Base-by-base conservation (phyloP, 2,329 filamentous ascomycete species). In the Drechslera avenae region DNA sequence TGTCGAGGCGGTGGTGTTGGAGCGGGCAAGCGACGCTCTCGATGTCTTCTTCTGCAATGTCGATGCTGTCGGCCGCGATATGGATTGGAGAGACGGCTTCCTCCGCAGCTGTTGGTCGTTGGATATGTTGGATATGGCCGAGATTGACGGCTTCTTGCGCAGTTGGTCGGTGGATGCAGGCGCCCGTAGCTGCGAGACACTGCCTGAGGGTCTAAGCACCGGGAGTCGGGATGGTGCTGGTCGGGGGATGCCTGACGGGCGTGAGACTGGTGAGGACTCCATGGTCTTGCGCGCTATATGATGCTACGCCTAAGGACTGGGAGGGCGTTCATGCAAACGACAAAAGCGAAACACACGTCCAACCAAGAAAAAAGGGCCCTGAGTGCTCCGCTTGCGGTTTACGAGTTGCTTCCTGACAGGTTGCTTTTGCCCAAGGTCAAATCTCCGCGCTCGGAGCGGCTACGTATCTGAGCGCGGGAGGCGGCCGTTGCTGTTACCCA, bases 201-300 rank as follows among this genome's bases (percentile, higher is more conserved):
- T 72, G 34, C 42, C 59, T 34, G 74, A 71, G 35, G 75, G 54
- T 32, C 65, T 63, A 36, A 71, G 81, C 54, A 83, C 72, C 10
- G 82, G 82, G 39, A 85, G 73, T 57, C 79, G 78, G 17, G 82
- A 84, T 35, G 69, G 75, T 36, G 77, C 46, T 16, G 69, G 75
- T 35, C 81, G 76, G 51, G 82, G 82, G 42, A 84, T 67, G 42
- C 66, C 69, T 33, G 73, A 73, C 14, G 66, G 53, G 21, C 70
- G 62, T 6, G 64, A 52, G 39, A 63, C 64, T 51, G 63, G 57
- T 46, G 63, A 61, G 45, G 63, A 71, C 36, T 74, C 71, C 72
- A 74, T 73, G 46, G 55, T 54, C 52, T 50, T 26, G 52, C 59
- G 55, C 37, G 60, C 63, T 41, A 50, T 46, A 36, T 34, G 31